Percentiles rank a stretch among this genome's conserved stretches.
phyloP scores from a whole-genome alignment of 2,329 filamentous ascomycete species.

The Neonectria punicea region DNA sequence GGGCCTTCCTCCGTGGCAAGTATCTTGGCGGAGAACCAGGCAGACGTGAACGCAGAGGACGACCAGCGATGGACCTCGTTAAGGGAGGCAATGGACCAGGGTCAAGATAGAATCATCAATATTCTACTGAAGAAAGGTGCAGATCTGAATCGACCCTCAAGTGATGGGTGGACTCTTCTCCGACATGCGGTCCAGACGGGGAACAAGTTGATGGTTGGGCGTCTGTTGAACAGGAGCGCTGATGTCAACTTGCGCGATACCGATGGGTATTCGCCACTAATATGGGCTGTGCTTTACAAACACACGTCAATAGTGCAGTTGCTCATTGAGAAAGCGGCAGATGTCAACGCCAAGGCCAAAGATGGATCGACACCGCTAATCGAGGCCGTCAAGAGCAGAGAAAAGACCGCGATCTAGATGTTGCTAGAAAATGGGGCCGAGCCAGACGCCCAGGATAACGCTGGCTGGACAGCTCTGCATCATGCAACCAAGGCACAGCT shows the following conservation, averaged over 20 bases:
- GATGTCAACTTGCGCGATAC: neutral
- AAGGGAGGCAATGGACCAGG: neutral
- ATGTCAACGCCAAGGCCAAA: neutral
- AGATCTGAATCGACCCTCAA: neutral
- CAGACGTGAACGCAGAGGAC: neutral
- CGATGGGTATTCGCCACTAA: neutral
- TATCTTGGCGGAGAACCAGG: neutral
- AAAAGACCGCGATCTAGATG: neutral
- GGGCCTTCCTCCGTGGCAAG: neutral
- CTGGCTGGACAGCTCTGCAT: neutral
- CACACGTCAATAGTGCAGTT: neutral
- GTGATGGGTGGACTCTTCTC: neutral
- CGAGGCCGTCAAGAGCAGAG: neutral
- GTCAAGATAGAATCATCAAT: neutral
- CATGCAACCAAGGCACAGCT: neutral
- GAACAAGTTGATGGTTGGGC: neutral
- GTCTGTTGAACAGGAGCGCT: neutral
- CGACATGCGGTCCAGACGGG: neutral
- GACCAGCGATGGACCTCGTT: neutral
- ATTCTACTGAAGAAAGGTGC: neutral
- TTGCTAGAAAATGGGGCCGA: neutral
- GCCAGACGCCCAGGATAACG: neutral
- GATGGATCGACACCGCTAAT: neutral
- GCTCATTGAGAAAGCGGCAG: neutral
- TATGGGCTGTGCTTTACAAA: neutral